Evolutionary conservation across 2,329 filamentous ascomycete genomes (phyloP).

Genomic region (Venturia asperata): DNA sequence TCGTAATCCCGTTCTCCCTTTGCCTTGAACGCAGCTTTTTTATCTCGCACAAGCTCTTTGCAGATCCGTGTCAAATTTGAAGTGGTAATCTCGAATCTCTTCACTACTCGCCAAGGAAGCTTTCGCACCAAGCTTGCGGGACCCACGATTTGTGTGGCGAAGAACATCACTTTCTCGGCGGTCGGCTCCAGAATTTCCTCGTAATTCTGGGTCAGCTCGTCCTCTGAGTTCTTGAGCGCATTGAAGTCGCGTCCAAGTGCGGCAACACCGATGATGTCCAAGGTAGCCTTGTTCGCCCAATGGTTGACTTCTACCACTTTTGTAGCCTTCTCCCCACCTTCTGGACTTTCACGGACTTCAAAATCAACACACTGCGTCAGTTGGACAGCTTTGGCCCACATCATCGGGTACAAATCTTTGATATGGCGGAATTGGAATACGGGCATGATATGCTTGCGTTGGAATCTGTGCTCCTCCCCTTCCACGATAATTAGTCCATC

Average conservation of each 20-base stretch:
- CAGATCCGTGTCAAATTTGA: conserved; percentile 32
- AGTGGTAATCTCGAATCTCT: conserved; percentile 34
- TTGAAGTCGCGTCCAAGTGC: conserved; percentile 40
- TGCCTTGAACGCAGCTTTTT: conserved; percentile 35
- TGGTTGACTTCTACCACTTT: conserved; percentile 37
- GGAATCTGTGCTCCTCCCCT: conserved; percentile 44
- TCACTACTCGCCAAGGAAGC: conserved; percentile 44
- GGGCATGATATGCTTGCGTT: conserved; percentile 68
- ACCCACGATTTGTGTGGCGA: conserved; percentile 35
- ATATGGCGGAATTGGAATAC: conserved; percentile 82
- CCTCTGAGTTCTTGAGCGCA: conserved; percentile 35
- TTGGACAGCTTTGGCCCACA: conserved; percentile 71
- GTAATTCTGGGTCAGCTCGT: conserved; percentile 37
- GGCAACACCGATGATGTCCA: conserved; percentile 42
- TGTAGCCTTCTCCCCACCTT: conserved; percentile 26
- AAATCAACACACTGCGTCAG: conserved; percentile 56
- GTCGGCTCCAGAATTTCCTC: conserved; percentile 41
- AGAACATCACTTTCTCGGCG: conserved; percentile 42
- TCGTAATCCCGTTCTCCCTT: conserved; percentile 33
- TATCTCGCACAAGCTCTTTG: conserved; percentile 42
- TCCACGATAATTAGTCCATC: conserved; percentile 46
- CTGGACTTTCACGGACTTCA: conserved; percentile 40
- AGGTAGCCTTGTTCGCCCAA: conserved; percentile 38
- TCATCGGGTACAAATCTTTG: conserved; percentile 75
- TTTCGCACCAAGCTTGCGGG: conserved; percentile 33